phyloP scores from a whole-genome alignment of 805 yeast species.

The Saturnispora bothae region DNA sequence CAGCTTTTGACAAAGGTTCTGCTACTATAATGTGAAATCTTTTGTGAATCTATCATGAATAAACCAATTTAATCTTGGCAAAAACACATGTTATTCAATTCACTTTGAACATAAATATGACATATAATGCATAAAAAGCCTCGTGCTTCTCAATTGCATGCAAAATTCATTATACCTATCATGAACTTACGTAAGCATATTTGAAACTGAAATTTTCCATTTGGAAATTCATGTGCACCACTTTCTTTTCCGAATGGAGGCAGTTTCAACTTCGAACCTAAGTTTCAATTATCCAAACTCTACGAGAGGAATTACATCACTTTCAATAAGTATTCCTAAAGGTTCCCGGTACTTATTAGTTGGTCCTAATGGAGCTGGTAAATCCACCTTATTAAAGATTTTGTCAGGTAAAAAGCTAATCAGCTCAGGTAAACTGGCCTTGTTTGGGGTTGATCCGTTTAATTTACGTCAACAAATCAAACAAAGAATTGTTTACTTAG shows the following conservation, averaged over 20 bases:
- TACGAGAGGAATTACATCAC: slow-evolving; percentile 53
- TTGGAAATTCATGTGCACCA: neutral
- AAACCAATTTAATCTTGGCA: too few species aligned
- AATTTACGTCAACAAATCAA: slow-evolving; percentile 11
- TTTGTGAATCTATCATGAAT: too few species aligned
- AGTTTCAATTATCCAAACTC: slow-evolving; percentile 58
- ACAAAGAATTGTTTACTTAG: slow-evolving; percentile 54
- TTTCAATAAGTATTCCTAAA: slow-evolving; percentile 53
- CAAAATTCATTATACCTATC: too few species aligned
- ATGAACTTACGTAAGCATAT: too few species aligned
- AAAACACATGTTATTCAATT: too few species aligned
- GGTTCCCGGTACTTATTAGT: slow-evolving; percentile 68
- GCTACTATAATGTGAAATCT: too few species aligned
- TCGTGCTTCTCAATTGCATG: too few species aligned
- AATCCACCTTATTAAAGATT: slow-evolving; percentile 74
- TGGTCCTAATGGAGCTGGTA: slow-evolving; percentile 98
- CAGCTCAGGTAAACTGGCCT: slow-evolving; percentile 51
- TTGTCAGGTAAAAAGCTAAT: slow-evolving; percentile 89
- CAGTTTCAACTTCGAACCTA: slow-evolving; percentile 55
- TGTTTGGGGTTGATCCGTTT: slow-evolving; percentile 89
- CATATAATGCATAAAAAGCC: too few species aligned
- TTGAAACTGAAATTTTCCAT: too few species aligned
- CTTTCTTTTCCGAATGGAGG: neutral
- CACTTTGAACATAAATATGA: too few species aligned
- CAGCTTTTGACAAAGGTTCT: too few species aligned